These are phyloP conservation scores for Verticillium alfalfae DNA, from an alignment of 2,329 filamentous ascomycete genomes.

Conservation along the genomic window DNA sequence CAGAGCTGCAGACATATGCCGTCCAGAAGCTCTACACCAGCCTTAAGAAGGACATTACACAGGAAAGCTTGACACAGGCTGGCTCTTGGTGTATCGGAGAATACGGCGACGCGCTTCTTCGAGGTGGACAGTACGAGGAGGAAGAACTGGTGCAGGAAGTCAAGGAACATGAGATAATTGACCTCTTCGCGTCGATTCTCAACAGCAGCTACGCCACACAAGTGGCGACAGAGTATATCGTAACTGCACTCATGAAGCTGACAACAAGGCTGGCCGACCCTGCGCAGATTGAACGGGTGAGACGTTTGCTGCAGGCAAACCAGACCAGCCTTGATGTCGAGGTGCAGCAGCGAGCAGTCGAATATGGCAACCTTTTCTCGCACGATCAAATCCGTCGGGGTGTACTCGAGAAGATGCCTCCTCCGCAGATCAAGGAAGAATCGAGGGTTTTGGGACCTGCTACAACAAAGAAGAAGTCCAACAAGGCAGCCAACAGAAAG, in stretches of 20 bases:
- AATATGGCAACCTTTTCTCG: constrained; percentile 91
- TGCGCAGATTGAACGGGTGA: constrained; percentile 80
- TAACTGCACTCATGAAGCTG: constrained; percentile 91
- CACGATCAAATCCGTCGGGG: constrained; percentile 83
- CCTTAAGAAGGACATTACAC: constrained; percentile 93
- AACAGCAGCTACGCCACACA: constrained; percentile 93
- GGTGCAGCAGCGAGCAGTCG: constrained; percentile 91
- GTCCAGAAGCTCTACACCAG: constrained; percentile 90
- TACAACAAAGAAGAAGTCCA: constrained; percentile 53
- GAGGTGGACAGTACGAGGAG: constrained; percentile 87
- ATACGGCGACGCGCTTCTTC: constrained; percentile 85
- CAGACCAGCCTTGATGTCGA: constrained; percentile 90
- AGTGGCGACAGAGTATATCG: constrained; percentile 89
- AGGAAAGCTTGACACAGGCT: constrained; percentile 89
- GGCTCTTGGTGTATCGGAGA: constrained; percentile 98
- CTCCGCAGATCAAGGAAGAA: constrained; percentile 94
- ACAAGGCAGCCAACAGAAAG: constrained; percentile 66
- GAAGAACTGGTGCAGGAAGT: constrained; percentile 79
- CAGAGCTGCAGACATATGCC: constrained; percentile 92
- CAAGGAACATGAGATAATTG: constrained; percentile 83
- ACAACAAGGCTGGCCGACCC: constrained; percentile 80
- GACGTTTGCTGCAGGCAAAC: constrained; percentile 69
- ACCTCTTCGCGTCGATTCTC: constrained; percentile 86
- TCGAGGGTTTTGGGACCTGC: constrained; percentile 85
- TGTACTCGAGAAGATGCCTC: constrained; percentile 95